These are phyloP conservation scores for Nectriaceae sp. DNA, from an alignment of 2,329 filamentous ascomycete genomes.

Conservation along the genomic window DNA sequence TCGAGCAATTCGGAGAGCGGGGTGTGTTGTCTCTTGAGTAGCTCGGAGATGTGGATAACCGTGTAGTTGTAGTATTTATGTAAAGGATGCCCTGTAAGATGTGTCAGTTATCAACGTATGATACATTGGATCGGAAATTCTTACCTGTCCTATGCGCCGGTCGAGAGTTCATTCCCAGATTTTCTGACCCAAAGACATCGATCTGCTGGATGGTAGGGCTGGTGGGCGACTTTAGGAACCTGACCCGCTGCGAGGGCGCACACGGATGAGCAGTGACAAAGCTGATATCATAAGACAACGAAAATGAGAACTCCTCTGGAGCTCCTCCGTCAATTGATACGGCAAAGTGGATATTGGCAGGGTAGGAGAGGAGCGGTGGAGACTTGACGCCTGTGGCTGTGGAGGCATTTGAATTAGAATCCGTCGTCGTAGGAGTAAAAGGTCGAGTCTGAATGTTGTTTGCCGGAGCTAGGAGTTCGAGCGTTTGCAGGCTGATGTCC, in stretches of 20 bases:
- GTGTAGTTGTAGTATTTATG: constrained; percentile 65
- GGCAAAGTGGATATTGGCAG: constrained; percentile 37
- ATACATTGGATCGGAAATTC: constrained; percentile 8
- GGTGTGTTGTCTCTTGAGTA: constrained; percentile 49
- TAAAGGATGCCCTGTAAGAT: constrained; percentile 56
- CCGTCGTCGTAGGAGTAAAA: constrained; percentile 40
- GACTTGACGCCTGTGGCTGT: constrained; percentile 23
- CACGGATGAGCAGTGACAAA: constrained; percentile 70
- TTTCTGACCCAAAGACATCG: constrained; percentile 50
- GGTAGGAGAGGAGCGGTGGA: constrained; percentile 37
- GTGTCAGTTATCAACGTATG: constrained; percentile 13
- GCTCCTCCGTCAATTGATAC: constrained; percentile 41
- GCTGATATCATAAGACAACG: constrained; percentile 59
- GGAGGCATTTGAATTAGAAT: constrained; percentile 25
- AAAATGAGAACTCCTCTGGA: constrained; percentile 44
- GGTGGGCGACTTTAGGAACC: constrained; percentile 59
- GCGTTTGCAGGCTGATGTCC: constrained; percentile 49
- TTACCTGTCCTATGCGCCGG: constrained; percentile 51
- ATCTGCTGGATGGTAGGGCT: constrained; percentile 62
- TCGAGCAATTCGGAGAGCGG: constrained; percentile 50
- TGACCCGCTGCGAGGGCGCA: constrained; percentile 56
- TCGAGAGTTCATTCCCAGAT: constrained; percentile 46
- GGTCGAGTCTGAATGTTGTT: constrained; percentile 49
- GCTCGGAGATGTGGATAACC: constrained; percentile 58
- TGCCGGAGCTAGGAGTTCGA: constrained; percentile 49